Conservation (phyloP, 345 rosid species). For the Lepidium didymum region DNA sequence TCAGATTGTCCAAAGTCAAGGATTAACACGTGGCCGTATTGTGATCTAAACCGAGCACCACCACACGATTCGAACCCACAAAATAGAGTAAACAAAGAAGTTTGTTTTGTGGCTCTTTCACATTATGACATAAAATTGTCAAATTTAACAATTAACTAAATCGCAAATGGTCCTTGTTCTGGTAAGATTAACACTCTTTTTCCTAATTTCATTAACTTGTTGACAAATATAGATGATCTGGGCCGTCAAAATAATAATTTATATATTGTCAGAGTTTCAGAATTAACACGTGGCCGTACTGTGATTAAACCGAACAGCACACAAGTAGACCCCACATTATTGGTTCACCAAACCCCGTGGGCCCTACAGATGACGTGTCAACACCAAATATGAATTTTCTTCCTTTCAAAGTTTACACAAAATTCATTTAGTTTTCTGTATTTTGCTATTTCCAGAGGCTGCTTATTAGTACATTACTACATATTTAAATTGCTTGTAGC, state of each 20-base stretch:
- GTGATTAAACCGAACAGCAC: neutral
- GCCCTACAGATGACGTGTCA: conserved; percentile 12
- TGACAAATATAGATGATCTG: no score
- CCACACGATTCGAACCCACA: no score
- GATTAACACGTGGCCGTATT: neutral
- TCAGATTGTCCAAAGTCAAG: neutral
- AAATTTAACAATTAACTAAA: no score
- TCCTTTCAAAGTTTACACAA: neutral
- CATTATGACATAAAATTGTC: no score
- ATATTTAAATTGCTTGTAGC: neutral
- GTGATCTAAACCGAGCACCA: neutral
- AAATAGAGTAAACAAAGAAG: no score
- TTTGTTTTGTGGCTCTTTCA: no score
- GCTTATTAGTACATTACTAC: neutral
- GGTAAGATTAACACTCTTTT: no score
- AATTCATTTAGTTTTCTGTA: neutral
- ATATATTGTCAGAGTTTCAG: neutral
- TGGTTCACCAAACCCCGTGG: conserved; percentile 23
- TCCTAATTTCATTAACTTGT: no score
- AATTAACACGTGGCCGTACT: conserved; percentile 2
- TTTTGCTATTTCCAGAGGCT: neutral
- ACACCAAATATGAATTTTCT: neutral
- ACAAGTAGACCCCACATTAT: neutral
- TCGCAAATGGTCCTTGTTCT: no score
- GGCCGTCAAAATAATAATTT: neutral